Conservation (phyloP, 345 rosid genomes). For the Kernera saxatilis region DNA sequence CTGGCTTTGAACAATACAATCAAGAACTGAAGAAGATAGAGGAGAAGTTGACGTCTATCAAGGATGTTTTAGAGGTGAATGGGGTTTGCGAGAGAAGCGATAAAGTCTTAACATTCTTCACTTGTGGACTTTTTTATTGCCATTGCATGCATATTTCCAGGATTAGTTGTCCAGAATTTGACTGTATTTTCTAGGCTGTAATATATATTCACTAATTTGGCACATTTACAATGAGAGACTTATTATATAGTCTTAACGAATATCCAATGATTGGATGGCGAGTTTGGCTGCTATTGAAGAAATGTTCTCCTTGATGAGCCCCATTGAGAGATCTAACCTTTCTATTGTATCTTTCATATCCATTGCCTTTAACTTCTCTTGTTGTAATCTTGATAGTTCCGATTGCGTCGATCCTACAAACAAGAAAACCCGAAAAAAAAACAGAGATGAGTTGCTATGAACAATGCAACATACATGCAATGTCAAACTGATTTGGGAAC, state of each 20-base stretch:
- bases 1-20: too few relatives aligned
- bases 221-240: not conserved
- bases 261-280: conserved; percentile 67
- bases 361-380: conserved; percentile 59
- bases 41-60: too few relatives aligned
- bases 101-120: too few relatives aligned
- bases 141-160: too few relatives aligned
- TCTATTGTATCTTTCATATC: conserved; percentile 48
- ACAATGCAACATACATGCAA: too few relatives aligned
- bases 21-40: too few relatives aligned
- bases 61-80: too few relatives aligned
- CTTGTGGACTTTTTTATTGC: too few relatives aligned
- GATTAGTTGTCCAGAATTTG: too few relatives aligned
- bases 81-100: too few relatives aligned
- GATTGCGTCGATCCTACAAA: conserved; percentile 53
- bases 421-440: not conserved
- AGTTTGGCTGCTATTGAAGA: conserved; percentile 74
- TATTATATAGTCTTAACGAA: conserved; percentile 7
- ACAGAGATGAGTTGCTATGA: not conserved
- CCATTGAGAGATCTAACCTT: conserved; percentile 56
- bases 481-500: too few relatives aligned
- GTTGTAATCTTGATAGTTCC: conserved; percentile 55
- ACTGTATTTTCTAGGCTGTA: not conserved
- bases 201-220: not conserved
- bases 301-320: conserved; percentile 45